A percentile compares a stretch with the other conserved stretches of the same genome.
Conservation (phyloP, 2,329 filamentous ascomycete genomes). For the Cladophialophora immunda region DNA sequence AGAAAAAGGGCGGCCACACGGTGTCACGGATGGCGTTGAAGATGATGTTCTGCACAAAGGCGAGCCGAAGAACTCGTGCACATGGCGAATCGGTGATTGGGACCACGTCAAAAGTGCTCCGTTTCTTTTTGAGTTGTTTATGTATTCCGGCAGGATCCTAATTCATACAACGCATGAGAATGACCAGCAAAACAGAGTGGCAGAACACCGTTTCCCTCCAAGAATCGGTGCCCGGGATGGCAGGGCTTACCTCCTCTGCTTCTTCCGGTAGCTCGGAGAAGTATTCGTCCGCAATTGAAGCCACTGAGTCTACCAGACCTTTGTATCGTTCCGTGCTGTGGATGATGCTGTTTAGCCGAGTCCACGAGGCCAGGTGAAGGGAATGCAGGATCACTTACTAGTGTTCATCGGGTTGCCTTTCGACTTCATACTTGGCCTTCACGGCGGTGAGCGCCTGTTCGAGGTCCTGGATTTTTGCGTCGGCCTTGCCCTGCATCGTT, state of each 20-base stretch:
- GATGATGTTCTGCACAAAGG: constrained; percentile 13
- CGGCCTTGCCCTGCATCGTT: constrained; percentile 11
- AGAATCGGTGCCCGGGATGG: background rate
- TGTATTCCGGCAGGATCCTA: constrained; percentile 11
- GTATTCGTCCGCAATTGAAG: background rate
- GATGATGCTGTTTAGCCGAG: background rate
- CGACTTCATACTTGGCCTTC: constrained; percentile 11
- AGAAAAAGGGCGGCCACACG: constrained; percentile 19
- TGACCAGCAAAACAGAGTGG: background rate
- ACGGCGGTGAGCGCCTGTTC: background rate
- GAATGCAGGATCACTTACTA: constrained; percentile 11
- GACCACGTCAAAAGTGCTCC: background rate
- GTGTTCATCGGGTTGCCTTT: background rate
- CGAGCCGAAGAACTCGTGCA: constrained; percentile 17
- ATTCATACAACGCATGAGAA: background rate
- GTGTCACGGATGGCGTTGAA: constrained; percentile 5
- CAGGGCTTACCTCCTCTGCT: constrained; percentile 12
- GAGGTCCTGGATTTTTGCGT: background rate
- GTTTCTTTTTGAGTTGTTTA: background rate
- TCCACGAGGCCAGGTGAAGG: background rate
- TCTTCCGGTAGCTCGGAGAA: constrained; percentile 15
- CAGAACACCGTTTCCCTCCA: background rate
- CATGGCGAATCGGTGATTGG: constrained; percentile 4
- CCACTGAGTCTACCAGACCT: constrained; percentile 5
- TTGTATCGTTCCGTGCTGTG: constrained; percentile 13